Base-by-base conservation (phyloP, 2,329 filamentous ascomycete species). In the Aspergillus persii region DNA sequence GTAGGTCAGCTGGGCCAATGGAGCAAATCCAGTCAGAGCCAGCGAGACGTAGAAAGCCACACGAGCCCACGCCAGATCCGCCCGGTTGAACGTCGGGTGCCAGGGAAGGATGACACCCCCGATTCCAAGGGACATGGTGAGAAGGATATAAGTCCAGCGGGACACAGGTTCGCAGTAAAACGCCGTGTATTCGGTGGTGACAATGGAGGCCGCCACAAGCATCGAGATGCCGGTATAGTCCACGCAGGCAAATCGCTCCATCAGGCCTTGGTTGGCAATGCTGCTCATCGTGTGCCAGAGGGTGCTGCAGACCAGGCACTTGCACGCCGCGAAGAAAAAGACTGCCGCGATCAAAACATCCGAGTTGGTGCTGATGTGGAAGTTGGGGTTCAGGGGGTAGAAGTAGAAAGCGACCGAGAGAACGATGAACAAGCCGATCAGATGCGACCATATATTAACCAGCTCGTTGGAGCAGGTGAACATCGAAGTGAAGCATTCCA, bases 231-330 rank as follows among this genome's bases (percentile, higher is more conserved):
- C 95, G 0, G 95, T 98, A 78, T 99, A 99, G 76, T 99, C 95
- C 60, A 99, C 92, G 74, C 95, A 99, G 18, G 95, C 95, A 70
- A 99, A 98, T 62, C 92, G 89, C 73, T 96, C 95, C 78, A 99
- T 89, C 47, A 96, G 85, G 23, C 87, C 86, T 69, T 96, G 88
- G 66, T 96, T 91, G 18, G 94, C 92, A 56, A 98, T 96, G 68
- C 91, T 92, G 79, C 94, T 96, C 92, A 99, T 98, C 29, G 95
- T 97, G 79, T 99, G 95, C 95, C 95, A 99, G 71, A 98, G 87
- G 63, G 89, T 94, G 62, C 90, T 96, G 86, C 95, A 99, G 72
- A 94, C 87, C 57, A 99, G 85, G 71, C 94, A 98, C 76, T 98
- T 92, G 81, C 89, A 92, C 50, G 95, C 95, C 51, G 94, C 95